phyloP scores from a whole-genome alignment of 139 green algal species.

The Chlorella sp. region DNA sequence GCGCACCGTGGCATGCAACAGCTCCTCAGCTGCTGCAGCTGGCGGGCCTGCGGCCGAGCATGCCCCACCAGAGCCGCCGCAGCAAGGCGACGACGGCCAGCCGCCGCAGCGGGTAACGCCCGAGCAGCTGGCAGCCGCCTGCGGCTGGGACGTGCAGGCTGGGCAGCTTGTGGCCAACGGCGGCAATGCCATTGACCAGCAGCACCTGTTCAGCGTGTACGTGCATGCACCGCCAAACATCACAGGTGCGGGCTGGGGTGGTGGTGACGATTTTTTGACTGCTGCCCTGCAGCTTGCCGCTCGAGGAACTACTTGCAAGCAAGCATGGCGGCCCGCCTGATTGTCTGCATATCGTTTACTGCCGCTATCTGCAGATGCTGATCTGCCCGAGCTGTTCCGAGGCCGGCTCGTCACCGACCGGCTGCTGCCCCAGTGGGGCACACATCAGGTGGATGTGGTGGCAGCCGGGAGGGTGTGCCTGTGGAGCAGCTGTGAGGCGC shows the following conservation, averaged over 20 bases:
- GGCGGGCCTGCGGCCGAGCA: background rate
- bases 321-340: background rate
- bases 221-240: slow-evolving; percentile 43
- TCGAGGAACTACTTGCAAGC: too few species aligned
- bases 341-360: background rate
- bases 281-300: too few species aligned
- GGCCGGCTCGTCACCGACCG: slow-evolving; percentile 27
- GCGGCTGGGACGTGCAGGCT: background rate
- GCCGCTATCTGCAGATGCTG: background rate
- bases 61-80: background rate
- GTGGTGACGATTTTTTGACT: too few species aligned
- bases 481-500: too few species aligned
- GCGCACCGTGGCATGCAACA: background rate
- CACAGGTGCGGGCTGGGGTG: background rate
- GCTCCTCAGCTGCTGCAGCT: too few species aligned
- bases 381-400: slow-evolving; percentile 16
- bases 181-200: background rate
- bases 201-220: slow-evolving; percentile 50
- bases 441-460: background rate
- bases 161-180: background rate
- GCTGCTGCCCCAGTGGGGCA: slow-evolving; percentile 33
- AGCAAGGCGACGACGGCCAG: background rate
- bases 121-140: slow-evolving; percentile 14
- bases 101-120: background rate
- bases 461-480: too few species aligned